phyloP scores from a whole-genome alignment of 305 asterid genomes.

The Fraxinus nigra region DNA sequence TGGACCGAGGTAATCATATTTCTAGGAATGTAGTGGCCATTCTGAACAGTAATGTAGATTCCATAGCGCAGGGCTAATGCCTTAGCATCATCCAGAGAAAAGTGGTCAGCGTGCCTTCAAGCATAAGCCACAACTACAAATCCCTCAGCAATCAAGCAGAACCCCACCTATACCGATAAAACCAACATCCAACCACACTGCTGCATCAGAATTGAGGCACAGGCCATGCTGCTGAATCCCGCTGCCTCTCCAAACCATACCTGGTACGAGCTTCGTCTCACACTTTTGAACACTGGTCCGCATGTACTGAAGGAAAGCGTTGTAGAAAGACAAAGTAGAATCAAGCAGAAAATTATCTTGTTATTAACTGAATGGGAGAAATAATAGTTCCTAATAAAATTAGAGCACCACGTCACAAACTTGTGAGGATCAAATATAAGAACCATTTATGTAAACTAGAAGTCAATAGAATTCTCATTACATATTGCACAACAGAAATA shows the following conservation, averaged over 20 bases:
- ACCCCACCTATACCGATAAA: no score
- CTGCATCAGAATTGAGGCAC: background rate
- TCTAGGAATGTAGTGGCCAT: no score
- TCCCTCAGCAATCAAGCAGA: no score
- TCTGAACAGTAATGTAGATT: no score
- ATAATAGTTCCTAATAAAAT: background rate
- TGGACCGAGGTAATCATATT: no score
- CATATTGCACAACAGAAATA: constrained; percentile 27
- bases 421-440: background rate
- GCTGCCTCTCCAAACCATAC: background rate
- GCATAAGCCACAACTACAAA: no score
- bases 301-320: background rate
- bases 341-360: background rate
- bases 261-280: background rate
- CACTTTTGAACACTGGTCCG: background rate
- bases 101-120: no score
- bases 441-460: background rate
- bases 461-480: constrained; percentile 15
- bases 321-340: background rate
- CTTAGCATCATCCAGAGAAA: no score
- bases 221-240: background rate
- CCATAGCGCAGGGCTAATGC: no score
- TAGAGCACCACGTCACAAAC: background rate
- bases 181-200: background rate
- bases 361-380: background rate